phyloP scores from a whole-genome alignment of 2,329 filamentous ascomycete genomes.

The Arachnomyces sp. region DNA sequence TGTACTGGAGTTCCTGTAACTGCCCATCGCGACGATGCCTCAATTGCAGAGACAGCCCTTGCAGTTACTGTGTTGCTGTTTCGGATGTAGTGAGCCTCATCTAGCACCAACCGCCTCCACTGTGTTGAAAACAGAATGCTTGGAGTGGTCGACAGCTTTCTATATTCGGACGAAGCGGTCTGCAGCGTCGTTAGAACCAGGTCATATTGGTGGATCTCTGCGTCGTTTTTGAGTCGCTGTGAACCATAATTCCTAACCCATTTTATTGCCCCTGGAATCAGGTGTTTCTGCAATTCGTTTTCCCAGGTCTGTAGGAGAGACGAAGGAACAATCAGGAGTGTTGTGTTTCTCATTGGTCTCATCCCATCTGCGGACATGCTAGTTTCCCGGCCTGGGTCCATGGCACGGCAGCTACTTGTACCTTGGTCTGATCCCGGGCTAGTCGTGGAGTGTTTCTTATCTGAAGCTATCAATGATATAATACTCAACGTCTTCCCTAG shows the following conservation, averaged over 20 bases:
- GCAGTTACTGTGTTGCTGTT: constrained; percentile 75
- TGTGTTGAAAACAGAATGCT: constrained; percentile 67
- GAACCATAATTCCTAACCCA: constrained; percentile 27
- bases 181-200: constrained; percentile 90
- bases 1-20: constrained; percentile 96
- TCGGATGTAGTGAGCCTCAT: constrained; percentile 91
- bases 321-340: constrained; percentile 3
- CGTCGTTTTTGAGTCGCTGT: constrained; percentile 15
- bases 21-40: constrained; percentile 81
- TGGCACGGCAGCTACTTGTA: neutral
- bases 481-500: constrained; percentile 88
- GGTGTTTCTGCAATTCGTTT: constrained; percentile 20
- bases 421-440: constrained; percentile 48
- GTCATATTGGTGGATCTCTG: constrained; percentile 65
- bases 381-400: constrained; percentile 14
- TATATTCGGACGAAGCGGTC: constrained; percentile 51
- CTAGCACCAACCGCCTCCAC: constrained; percentile 89
- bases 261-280: constrained; percentile 13
- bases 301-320: neutral
- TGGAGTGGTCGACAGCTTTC: constrained; percentile 61
- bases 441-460: constrained; percentile 78
- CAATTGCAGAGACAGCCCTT: constrained; percentile 71
- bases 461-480: constrained; percentile 75
- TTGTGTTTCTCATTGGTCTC: no score
- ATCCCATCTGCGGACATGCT: no score